Evolutionary conservation across 768 basidiomycete genomes (phyloP).

Genomic region (Pulveroboletus sp.): DNA sequence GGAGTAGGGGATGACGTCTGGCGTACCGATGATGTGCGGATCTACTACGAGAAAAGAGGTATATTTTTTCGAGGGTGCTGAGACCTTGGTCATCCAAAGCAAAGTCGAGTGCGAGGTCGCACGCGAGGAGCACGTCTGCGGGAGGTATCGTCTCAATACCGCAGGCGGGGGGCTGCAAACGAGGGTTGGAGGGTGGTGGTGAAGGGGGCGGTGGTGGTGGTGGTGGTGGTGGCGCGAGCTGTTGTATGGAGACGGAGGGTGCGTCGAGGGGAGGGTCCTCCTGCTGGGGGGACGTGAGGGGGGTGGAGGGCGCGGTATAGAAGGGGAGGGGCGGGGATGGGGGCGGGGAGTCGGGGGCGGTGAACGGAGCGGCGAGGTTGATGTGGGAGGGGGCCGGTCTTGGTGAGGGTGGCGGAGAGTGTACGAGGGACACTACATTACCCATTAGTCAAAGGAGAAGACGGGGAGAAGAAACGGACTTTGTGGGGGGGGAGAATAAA

Average conservation of each 20-base stretch:
- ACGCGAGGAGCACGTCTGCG: constrained; percentile 23
- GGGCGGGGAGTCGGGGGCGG: constrained; percentile 35
- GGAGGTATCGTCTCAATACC: constrained; percentile 27
- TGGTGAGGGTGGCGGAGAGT: constrained; percentile 4
- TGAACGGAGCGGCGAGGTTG: no score
- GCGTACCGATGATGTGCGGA: constrained; percentile 56
- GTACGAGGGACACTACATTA: constrained; percentile 32
- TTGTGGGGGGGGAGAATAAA: constrained; percentile 8
- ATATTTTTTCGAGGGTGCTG: constrained; percentile 86
- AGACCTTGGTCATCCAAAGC: constrained; percentile 76
- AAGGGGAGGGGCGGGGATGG: constrained; percentile 41
- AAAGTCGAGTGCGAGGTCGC: constrained; percentile 36
- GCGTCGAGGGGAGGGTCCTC: constrained; percentile 31
- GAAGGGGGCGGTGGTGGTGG: constrained; percentile 25
- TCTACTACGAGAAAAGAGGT: constrained; percentile 81
- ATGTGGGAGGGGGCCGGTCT: constrained; percentile 26
- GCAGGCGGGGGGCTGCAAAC: constrained; percentile 22
- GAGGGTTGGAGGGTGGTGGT: constrained; percentile 24
- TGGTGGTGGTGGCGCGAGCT: constrained; percentile 18
- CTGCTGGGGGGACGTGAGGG: constrained; percentile 39
- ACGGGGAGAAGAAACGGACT: constrained; percentile 18
- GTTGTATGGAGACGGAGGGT: constrained; percentile 17
- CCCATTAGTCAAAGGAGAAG: constrained; percentile 23
- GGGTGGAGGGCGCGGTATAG: constrained; percentile 49
- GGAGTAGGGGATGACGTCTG: background rate